phyloP scores from a whole-genome alignment of 257 asterid genomes.

The Ajuga chamaepitys region DNA sequence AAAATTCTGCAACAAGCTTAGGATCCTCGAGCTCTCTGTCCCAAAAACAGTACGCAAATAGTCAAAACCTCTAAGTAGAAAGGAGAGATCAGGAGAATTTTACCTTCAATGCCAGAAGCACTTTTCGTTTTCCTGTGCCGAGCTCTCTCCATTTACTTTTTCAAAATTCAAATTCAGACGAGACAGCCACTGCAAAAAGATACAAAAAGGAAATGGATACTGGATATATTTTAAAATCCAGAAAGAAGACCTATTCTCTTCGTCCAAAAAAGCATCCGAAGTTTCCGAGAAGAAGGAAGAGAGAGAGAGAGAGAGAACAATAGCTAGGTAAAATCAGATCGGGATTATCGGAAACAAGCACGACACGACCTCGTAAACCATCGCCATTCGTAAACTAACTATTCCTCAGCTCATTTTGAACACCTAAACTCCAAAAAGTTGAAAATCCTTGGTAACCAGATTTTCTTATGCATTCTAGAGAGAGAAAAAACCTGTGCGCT shows the following conservation, averaged over 20 bases:
- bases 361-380: slow-evolving; percentile 44
- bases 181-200: slow-evolving; percentile 19
- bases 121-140: slow-evolving; percentile 80
- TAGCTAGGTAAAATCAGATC: slow-evolving; percentile 33
- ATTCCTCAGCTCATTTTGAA: slow-evolving; percentile 30
- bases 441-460: slow-evolving; percentile 4
- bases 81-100: neutral
- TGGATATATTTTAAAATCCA: slow-evolving; percentile 1
- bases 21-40: neutral
- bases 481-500: slow-evolving; percentile 12
- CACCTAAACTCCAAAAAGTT: slow-evolving; percentile 14
- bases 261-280: slow-evolving; percentile 18
- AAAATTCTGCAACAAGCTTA: slow-evolving; percentile 5
- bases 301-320: neutral
- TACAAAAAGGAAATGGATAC: neutral
- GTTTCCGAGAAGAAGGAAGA: slow-evolving; percentile 18
- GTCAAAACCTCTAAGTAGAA: neutral
- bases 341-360: slow-evolving; percentile 49
- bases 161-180: slow-evolving; percentile 29
- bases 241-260: slow-evolving; percentile 16
- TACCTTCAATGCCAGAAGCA: slow-evolving; percentile 69
- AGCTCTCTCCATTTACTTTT: slow-evolving; percentile 62
- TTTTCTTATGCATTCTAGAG: slow-evolving; percentile 12
- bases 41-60: neutral
- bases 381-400: slow-evolving; percentile 24